These are phyloP conservation scores for Ustilago loliicola DNA, from an alignment of 1,284 basidiomycete genomes.

Conservation along the genomic window DNA sequence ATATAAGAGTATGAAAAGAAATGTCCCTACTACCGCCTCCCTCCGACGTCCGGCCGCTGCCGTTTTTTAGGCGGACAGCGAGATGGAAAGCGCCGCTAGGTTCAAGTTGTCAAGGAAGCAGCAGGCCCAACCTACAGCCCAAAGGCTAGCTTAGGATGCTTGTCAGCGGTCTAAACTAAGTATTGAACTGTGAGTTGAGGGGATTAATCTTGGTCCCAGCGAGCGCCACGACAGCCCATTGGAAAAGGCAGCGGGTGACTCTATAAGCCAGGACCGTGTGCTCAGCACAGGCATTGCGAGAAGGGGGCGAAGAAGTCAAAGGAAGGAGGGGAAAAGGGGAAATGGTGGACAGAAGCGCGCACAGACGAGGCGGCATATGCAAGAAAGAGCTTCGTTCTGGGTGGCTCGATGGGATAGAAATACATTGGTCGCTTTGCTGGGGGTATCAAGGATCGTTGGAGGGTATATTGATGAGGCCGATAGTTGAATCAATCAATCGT, in stretches of 20 bases:
- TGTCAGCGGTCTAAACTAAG: constrained; percentile 39
- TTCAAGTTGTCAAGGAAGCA: constrained; percentile 59
- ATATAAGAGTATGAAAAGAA: background rate
- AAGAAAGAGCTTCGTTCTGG: background rate
- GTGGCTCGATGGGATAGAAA: constrained; percentile 7
- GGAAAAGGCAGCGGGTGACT: constrained; percentile 59
- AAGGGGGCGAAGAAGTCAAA: background rate
- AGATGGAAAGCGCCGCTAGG: constrained; percentile 56
- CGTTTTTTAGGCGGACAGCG: constrained; percentile 21
- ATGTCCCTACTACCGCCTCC: constrained; percentile 58
- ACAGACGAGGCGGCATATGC: background rate
- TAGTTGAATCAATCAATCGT: constrained; percentile 73
- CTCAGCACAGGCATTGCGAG: constrained; percentile 20
- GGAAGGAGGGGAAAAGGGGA: background rate
- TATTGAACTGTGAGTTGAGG: constrained; percentile 9
- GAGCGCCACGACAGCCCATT: constrained; percentile 56
- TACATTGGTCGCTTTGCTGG: constrained; percentile 16
- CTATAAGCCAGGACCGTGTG: constrained; percentile 59
- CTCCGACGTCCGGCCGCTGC: constrained; percentile 55
- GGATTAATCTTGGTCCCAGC: constrained; percentile 58
- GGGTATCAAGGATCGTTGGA: constrained; percentile 15
- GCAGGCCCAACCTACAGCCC: constrained; percentile 26
- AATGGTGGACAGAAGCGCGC: background rate
- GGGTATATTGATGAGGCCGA: constrained; percentile 24
- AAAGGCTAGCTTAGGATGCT: constrained; percentile 27